Percentiles rank a stretch among this genome's conserved stretches.
These are phyloP conservation scores for Beauveria sp. DNA, from an alignment of 2,329 filamentous ascomycete genomes.

Conservation along the genomic window DNA sequence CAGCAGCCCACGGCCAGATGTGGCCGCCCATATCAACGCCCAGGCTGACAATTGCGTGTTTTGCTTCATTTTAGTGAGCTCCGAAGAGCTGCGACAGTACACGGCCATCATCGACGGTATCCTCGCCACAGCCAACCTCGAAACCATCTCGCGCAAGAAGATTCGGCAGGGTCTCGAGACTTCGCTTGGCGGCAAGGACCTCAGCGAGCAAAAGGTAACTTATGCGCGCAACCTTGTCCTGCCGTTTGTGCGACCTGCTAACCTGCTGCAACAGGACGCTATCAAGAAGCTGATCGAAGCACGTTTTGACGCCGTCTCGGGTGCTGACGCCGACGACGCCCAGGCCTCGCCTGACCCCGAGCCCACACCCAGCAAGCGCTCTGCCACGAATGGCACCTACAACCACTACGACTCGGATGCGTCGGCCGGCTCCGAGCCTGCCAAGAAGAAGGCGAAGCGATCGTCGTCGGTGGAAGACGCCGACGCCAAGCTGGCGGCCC, in stretches of 20 bases:
- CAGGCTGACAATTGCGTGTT: slow-evolving; percentile 4
- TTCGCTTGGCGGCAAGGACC: slow-evolving; percentile 47
- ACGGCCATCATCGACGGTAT: slow-evolving; percentile 54
- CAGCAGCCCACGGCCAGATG: background rate
- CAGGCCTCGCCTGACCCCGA: slow-evolving; percentile 26
- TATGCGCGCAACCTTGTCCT: background rate
- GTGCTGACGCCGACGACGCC: slow-evolving; percentile 39
- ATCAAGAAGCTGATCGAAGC: slow-evolving; percentile 67
- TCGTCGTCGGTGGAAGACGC: slow-evolving; percentile 57
- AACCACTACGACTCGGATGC: slow-evolving; percentile 39
- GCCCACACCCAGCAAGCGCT: slow-evolving; percentile 27
- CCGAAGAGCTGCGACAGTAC: slow-evolving; percentile 44
- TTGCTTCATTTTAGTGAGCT: slow-evolving; percentile 31
- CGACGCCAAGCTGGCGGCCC: slow-evolving; percentile 80
- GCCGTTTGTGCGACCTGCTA: background rate
- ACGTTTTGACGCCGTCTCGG: slow-evolving; percentile 64
- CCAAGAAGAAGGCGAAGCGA: slow-evolving; percentile 61
- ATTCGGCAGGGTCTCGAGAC: slow-evolving; percentile 50
- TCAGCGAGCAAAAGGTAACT: slow-evolving; percentile 50
- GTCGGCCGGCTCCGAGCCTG: slow-evolving; percentile 37
- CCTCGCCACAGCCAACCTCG: slow-evolving; percentile 48
- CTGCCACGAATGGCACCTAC: slow-evolving; percentile 24
- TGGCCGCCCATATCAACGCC: background rate
- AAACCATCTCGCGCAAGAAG: slow-evolving; percentile 57
- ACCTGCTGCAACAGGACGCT: slow-evolving; percentile 41